Conservation (phyloP, 2,329 filamentous ascomycete species). For the Paecilomyces niveus region DNA sequence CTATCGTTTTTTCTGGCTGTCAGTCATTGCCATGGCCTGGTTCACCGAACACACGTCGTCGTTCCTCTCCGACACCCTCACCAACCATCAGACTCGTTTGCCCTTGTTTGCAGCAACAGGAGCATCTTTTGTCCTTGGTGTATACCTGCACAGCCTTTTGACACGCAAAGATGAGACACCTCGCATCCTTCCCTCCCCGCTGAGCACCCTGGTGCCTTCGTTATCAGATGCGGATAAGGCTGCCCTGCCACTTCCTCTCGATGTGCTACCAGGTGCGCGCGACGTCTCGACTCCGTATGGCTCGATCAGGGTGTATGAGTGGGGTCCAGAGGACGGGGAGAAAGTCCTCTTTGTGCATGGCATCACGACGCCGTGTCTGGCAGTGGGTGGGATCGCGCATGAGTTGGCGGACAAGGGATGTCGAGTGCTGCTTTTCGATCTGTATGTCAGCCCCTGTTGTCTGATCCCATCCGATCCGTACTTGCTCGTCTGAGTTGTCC, state of each 20-base stretch:
- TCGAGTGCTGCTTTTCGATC: conserved; percentile 71
- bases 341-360: conserved; percentile 74
- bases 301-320: conserved; percentile 68
- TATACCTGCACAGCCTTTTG: conserved; percentile 23
- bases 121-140: conserved; percentile 26
- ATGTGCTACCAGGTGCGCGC: conserved; percentile 55
- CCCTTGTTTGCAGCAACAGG: conserved; percentile 28
- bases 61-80: conserved; percentile 24
- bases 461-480: not conserved
- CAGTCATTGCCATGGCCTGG: conserved; percentile 22
- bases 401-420: conserved; percentile 59
- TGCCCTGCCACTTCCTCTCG: conserved; percentile 57
- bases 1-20: not conserved
- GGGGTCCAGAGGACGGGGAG: conserved; percentile 63
- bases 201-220: conserved; percentile 22
- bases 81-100: conserved; percentile 21
- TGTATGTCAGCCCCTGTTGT: conserved; percentile 23
- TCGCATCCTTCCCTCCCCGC: conserved; percentile 29
- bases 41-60: conserved; percentile 25
- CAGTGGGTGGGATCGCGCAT: conserved; percentile 59
- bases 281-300: conserved; percentile 60
- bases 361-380: conserved; percentile 69
- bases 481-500: not conserved
- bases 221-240: conserved; percentile 31
- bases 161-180: conserved; percentile 6